Evolutionary conservation across 495 filamentous ascomycete species (phyloP), one percentile per base, ranked within the genome.

Genomic region (Hyphodiscus hymeniophilus): DNA sequence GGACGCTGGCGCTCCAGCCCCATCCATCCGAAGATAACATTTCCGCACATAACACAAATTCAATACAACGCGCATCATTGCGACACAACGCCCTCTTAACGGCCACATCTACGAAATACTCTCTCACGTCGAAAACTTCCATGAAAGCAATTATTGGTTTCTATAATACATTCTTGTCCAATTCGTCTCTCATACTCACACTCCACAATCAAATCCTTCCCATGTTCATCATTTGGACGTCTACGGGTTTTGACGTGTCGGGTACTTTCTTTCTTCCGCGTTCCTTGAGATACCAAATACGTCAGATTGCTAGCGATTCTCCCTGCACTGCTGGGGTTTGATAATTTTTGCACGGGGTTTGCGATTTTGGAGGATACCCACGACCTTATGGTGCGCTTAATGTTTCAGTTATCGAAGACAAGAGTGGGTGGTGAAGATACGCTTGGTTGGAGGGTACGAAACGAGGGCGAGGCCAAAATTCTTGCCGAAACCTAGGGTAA

Each of bases 331-430:
- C 5, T n/a, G 6, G 13, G 13, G 13, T 6, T 36, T 36, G 6
- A 15, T n/a, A 36, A 36, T 36, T n/a, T 36, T 15, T n/a, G 34
- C 34, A 15, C 15, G 7, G 30, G 30, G 6, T 36, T 36, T 36
- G 17, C 17, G 34, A 36, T 18, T 36, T n/a, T 28, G 26, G 26
- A 5, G 26, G 26, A 28, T 28, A 28, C 26, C 26, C 26, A 4
- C 26, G 4, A 4, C 26, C 10, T 28, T 28, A 28, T 28, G 26
- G 26, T 28, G 26, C 26, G 10, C 5, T 28, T 28, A 28, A 28
- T 28, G 26, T 28, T 28, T 28, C 26, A 65, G 81, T 91, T 65
- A 82, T 91, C 20, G 89, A 84, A 30, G 90, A 80, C 79, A 96
- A 89, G 57, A 96, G n/a, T n/a, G n/a, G n/a, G n/a, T n/a, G n/a